These are phyloP conservation scores for Pterocarpus santalinus DNA, from an alignment of 306 rosid species.

Conservation along the genomic window DNA sequence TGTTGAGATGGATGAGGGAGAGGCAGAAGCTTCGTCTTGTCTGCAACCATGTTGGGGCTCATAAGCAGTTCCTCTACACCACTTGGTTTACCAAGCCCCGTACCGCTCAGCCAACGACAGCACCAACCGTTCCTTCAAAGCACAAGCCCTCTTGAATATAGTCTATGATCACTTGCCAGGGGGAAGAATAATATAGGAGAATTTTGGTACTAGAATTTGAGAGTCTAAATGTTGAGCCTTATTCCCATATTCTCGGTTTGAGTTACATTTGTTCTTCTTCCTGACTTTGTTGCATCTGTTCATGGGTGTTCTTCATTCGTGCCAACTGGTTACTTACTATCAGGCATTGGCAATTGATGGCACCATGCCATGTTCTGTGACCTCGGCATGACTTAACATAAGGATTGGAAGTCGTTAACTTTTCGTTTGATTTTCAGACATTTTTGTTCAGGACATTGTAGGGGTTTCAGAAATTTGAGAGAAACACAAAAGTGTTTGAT, in stretches of 20 bases:
- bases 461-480: too few species aligned
- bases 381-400: too few species aligned
- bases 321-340: too few species aligned
- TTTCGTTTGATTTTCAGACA: too few species aligned
- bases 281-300: slow-evolving; percentile 21
- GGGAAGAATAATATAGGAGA: slow-evolving; percentile 24
- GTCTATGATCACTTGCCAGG: slow-evolving; percentile 19
- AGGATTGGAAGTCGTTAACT: too few species aligned
- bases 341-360: too few species aligned
- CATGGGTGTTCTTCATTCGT: too few species aligned
- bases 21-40: slow-evolving; percentile 83
- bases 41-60: slow-evolving; percentile 84
- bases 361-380: too few species aligned
- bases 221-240: neutral
- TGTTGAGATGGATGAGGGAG: slow-evolving; percentile 95
- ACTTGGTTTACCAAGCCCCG: slow-evolving; percentile 80
- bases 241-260: neutral
- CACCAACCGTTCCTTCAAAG: slow-evolving; percentile 48
- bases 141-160: slow-evolving; percentile 48
- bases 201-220: neutral
- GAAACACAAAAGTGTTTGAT: too few species aligned
- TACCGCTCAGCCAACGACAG: slow-evolving; percentile 33
- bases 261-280: slow-evolving; percentile 2
- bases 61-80: slow-evolving; percentile 87
- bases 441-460: too few species aligned